Evolutionary conservation across 306 rosid species (phyloP).

Genomic region (Dalbergia cultrata): DNA sequence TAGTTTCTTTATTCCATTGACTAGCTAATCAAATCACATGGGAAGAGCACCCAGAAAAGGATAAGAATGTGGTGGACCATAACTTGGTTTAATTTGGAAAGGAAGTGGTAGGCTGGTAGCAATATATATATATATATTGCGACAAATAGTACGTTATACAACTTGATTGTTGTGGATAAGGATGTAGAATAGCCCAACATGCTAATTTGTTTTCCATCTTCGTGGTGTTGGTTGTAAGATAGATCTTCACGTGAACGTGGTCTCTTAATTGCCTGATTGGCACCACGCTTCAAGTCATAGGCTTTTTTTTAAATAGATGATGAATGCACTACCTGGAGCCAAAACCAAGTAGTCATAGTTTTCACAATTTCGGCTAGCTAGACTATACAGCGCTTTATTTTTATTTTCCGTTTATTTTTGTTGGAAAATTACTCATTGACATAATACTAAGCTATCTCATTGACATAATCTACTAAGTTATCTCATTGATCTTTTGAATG

Average conservation of each 20-base stretch:
- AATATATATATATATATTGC: neutral
- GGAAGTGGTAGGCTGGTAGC: neutral
- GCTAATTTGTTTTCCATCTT: conserved; percentile 29
- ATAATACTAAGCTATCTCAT: no score
- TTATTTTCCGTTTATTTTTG: no score
- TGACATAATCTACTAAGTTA: no score
- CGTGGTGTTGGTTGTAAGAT: neutral
- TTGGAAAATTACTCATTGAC: no score
- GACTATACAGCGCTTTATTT: no score
- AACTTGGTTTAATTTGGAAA: neutral
- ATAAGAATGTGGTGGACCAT: conserved; percentile 38
- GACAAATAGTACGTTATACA: neutral
- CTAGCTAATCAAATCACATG: conserved; percentile 13
- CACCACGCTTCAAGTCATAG: neutral
- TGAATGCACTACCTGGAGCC: no score
- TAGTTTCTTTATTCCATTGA: neutral
- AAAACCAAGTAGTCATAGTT: no score
- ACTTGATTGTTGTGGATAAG: conserved; percentile 14
- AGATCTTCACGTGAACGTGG: conserved; percentile 12
- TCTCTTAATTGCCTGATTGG: neutral
- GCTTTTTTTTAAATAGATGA: no score
- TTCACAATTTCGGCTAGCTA: no score
- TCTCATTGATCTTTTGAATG: no score
- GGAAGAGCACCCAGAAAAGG: conserved; percentile 19
- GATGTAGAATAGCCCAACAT: conserved; percentile 21